Base-by-base conservation (phyloP, 2,329 filamentous ascomycete species). In the Pestalotiopsis sp. region DNA sequence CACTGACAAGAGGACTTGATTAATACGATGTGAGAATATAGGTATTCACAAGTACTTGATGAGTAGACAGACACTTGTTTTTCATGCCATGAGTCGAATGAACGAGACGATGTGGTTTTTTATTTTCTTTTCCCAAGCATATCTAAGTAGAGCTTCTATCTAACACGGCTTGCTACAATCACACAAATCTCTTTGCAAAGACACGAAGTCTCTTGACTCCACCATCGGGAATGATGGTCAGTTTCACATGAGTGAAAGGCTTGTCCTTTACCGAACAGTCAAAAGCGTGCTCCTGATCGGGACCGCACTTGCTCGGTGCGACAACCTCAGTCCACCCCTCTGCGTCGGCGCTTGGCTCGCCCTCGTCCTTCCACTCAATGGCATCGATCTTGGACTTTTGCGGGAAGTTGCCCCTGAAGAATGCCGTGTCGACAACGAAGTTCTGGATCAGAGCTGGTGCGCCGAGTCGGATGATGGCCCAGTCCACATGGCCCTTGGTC, bases 181-280 rank as follows among this genome's bases (percentile, higher is more conserved):
- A 77, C 6, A 74, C 68, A n/a, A 80, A 81, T 72, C 89, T 84
- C 75, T 86, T 89, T 2, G 91, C 93, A 78, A 92, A 90, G 1
- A 95, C 89, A 59, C 94, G 88, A 71, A 98, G 86, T 71, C 94
- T 85, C 88, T 97, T 97, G 2, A 98, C 92, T 26, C 95, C 94
- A 40, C 95, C 94, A 79, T 98, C 94, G 0, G 95, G 95, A 73
- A 97, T 93, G 77, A 98, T 96, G 40, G 93, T 92, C 77, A 98
- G 84, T 86, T 97, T 98, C 24, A 94, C 89, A 81, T 96, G 94
- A 13, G 92, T 94, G 75, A 93, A 92, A 2, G 84, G 81, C 76
- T 83, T 85, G 48, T 88, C 88, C 72, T 85, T 82, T 20, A 88
- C 82, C 67, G 84, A 74, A 66, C 82, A 86, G 39, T 80, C 81